Evolutionary conservation across 768 basidiomycete species (phyloP).

Genomic region (Pleurotus citrinopileatus): DNA sequence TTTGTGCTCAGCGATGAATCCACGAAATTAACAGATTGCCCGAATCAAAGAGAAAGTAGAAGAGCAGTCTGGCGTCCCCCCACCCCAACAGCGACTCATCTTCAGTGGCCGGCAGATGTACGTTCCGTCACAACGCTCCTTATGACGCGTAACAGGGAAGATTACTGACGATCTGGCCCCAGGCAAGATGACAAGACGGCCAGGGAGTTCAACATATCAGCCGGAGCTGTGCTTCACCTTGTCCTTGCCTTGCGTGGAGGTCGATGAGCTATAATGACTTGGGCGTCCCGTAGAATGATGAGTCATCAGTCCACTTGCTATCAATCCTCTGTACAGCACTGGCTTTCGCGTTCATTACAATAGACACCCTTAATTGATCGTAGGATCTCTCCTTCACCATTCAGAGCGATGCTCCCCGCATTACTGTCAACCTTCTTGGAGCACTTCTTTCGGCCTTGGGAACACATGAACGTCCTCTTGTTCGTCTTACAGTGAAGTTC

Average conservation of each 20-base stretch:
- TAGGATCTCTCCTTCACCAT: too few relatives aligned
- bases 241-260: slow-evolving; percentile 96
- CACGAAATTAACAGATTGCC: slow-evolving; percentile 56
- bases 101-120: slow-evolving; percentile 93
- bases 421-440: too few relatives aligned
- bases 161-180: slow-evolving; percentile 3
- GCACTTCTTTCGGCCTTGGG: too few relatives aligned
- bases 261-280: slow-evolving; percentile 29
- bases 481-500: too few relatives aligned
- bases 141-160: neutral
- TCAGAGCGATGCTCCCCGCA: too few relatives aligned
- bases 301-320: neutral
- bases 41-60: slow-evolving; percentile 98
- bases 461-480: too few relatives aligned
- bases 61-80: slow-evolving; percentile 97
- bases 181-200: slow-evolving; percentile 94
- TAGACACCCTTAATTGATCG: neutral
- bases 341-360: neutral
- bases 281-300: neutral
- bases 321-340: neutral
- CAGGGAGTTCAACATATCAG: slow-evolving; percentile 75
- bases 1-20: slow-evolving; percentile 1
- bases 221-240: slow-evolving; percentile 88
- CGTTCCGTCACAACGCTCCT: slow-evolving; percentile 21
- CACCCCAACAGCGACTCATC: slow-evolving; percentile 92